Base-by-base conservation (phyloP, 2,329 filamentous ascomycete genomes). In the Talaromyces marneffei region DNA sequence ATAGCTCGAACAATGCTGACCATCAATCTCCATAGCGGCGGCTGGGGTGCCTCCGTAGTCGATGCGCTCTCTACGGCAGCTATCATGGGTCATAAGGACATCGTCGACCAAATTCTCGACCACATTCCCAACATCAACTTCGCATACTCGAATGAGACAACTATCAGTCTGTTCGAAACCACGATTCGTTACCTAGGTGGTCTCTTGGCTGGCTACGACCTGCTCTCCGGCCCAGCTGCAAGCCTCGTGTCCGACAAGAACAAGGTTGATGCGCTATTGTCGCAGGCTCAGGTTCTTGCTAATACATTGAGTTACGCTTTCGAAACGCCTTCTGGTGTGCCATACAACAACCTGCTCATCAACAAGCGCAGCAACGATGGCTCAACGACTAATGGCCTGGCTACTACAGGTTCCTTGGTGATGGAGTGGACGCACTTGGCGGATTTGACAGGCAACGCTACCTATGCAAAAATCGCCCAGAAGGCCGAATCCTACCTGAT, bases 121-220 rank as follows among this genome's bases (percentile, higher is more conserved):
- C 87, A 87, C 70, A 83, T 96, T 50, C 82, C 85, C 0, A 83
- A 76, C 0, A 87, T 95, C 68, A 80, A 95, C 73, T 96, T 90
- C 70, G 82, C 82, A 44, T 77, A 80, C 10, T 89, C 87, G 3
- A 60, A 48, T 25, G 50, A 58, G 39, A 60, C 79, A 2, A 75
- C 79, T 9, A 85, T 96, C 54, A 93, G 88, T 39, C 75, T 96
- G 7, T 96, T 96, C 69, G 92, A 96, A 75, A 95, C 91, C 0
- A 96, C 90, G 0, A 96, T 96, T 69, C 87, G 92, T 29, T 96
- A 96, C 69, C 77, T 96, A 0, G 92, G 85, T 9, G 92, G 91
- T 16, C 80, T 96, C 68, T 71, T 96, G 8, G 89, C 91, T 2
- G 90, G 87, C 4, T 82, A 81, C 66, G 80, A 82, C 63, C 80